phyloP scores from a whole-genome alignment of 371 early-diverging fungal genomes.

The Rhizopus sp. region DNA sequence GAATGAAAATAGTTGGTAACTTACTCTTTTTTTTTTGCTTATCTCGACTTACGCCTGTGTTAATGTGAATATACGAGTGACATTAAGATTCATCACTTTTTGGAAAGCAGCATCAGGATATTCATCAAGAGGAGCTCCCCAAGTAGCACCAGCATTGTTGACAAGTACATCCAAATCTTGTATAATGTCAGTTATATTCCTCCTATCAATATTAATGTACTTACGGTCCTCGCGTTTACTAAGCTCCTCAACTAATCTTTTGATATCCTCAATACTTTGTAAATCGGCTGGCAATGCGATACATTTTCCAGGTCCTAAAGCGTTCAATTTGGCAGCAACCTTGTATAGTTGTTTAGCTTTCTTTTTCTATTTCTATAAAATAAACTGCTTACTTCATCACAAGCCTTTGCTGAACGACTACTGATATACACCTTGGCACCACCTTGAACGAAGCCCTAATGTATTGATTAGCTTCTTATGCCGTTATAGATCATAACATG shows the following conservation, averaged over 20 bases:
- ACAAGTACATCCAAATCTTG: slow-evolving; percentile 79
- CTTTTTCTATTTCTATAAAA: neutral
- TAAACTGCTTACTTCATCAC: slow-evolving; percentile 50
- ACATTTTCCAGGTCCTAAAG: slow-evolving; percentile 72
- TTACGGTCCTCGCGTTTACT: slow-evolving; percentile 60
- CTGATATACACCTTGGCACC: slow-evolving; percentile 81
- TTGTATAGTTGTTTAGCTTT: neutral
- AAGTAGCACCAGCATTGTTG: slow-evolving; percentile 88
- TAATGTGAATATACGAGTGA: slow-evolving; percentile 83
- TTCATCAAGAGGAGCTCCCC: slow-evolving; percentile 62
- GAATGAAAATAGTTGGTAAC: neutral
- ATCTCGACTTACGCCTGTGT: slow-evolving; percentile 67
- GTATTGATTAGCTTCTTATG: neutral
- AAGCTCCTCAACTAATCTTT: slow-evolving; percentile 63
- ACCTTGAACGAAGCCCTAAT: slow-evolving; percentile 69
- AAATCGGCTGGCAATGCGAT: slow-evolving; percentile 80
- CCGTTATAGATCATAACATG: neutral
- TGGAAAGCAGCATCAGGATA: slow-evolving; percentile 74
- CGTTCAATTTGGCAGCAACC: slow-evolving; percentile 59
- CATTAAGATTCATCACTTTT: slow-evolving; percentile 88
- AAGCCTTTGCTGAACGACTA: slow-evolving; percentile 63
- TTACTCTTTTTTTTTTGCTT: neutral
- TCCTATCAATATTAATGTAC: neutral
- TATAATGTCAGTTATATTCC: neutral
- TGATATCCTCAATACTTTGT: slow-evolving; percentile 61